Evolutionary conservation across 306 rosid species (phyloP), one percentile per base, ranked within the genome.

Genomic region (Begonia peltatifolia): DNA sequence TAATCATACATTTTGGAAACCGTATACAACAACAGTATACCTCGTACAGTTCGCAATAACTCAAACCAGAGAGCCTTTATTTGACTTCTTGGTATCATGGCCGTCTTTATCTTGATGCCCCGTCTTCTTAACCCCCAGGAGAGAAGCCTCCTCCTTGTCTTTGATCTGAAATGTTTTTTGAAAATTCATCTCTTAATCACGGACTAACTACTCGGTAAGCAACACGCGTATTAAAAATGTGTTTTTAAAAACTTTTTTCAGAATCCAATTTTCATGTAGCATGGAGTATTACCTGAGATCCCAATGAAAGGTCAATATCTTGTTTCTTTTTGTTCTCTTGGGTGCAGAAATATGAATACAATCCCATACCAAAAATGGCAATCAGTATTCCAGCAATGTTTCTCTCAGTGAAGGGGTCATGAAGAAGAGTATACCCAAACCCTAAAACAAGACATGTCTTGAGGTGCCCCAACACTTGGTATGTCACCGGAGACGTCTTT

Each of bases 401-500:
- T 65, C 88, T 86, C 46, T 71, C 80, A 1, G 95, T 83, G 80
- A 90, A 90, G 35, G 99, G 99, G 50, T 90, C 99, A 73, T 79
- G 99, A 4, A 90, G 86, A 17, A 90, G 77, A 65, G 99, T 90
- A 74, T 90, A 90, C 43, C 99, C 99, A 77, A 90, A 90, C 42
- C 72, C 93, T 10, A 90, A 81, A 54, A 90, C 92, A 68, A 90
- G 92, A 66, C 99, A 90, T 11, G 99, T 90, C 72, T 90, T 90
- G 66, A 90, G 95, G 63, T 90, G 99, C 11, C 99, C 99, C 13
- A 90, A 56, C 50, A 90, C 99, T 78, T 90, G 99, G 58, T 90
- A 90, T 9, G 99, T 90, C 18, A 90, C 99, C 0, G 99, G 99
- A 9, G 99, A 90, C 62, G 99, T 90, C 78, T 90, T 90, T 4